Evolutionary conservation across 345 rosid genomes (phyloP).

Genomic region (Hibiscus trionum): DNA sequence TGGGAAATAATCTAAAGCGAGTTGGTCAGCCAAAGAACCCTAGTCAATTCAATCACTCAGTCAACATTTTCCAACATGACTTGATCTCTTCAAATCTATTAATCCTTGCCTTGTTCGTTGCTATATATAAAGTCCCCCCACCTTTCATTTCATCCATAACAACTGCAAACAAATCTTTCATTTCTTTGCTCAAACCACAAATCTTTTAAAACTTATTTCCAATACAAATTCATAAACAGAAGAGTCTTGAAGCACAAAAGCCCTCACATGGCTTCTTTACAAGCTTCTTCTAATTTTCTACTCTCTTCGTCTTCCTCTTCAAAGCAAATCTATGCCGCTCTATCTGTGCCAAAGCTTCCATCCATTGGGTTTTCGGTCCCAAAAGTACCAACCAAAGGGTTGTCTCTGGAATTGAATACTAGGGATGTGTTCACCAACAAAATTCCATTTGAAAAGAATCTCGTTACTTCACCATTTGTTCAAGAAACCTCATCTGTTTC

Average conservation of each 20-base stretch:
- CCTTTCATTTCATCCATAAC: background rate
- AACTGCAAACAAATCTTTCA: background rate
- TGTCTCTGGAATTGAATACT: background rate
- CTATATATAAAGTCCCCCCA: background rate
- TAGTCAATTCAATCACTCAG: background rate
- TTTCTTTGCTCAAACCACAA: background rate
- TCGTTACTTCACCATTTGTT: background rate
- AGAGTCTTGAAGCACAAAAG: background rate
- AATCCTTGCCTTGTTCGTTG: background rate
- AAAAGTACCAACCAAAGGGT: background rate
- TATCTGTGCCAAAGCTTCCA: slow-evolving; percentile 41
- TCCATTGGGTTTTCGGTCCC: slow-evolving; percentile 18
- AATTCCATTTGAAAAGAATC: slow-evolving; percentile 3
- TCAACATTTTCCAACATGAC: background rate
- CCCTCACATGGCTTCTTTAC: slow-evolving; percentile 26
- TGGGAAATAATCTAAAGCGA: background rate
- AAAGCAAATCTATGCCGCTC: slow-evolving; percentile 23
- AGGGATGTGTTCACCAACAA: slow-evolving; percentile 2
- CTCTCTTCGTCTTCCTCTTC: slow-evolving; percentile 23
- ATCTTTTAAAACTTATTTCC: background rate
- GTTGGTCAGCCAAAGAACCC: background rate
- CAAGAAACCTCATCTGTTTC: background rate
- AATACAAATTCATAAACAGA: background rate
- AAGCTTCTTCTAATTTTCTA: slow-evolving; percentile 28
- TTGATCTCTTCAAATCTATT: background rate